These are phyloP conservation scores for Torulaspora maleeae DNA, from an alignment of 805 yeast genomes.

Conservation along the genomic window DNA sequence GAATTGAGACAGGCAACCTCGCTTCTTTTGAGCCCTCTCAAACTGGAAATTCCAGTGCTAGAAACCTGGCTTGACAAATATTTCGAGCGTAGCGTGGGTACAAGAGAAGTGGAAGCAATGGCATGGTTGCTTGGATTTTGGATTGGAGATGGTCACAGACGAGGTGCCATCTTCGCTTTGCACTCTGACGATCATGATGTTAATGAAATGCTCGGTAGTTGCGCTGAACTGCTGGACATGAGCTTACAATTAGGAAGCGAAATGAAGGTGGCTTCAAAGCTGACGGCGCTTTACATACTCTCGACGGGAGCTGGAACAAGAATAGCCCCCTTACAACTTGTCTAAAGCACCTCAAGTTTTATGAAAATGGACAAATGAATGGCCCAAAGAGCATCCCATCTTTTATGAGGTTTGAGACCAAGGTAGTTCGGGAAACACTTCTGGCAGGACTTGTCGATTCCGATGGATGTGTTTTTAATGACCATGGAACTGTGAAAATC, in stretches of 20 bases:
- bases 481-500: neutral
- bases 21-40: neutral
- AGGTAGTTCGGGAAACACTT: neutral
- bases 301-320: slow-evolving; percentile 3
- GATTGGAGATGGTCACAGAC: slow-evolving; percentile 11
- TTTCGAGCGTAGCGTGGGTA: slow-evolving; percentile 3
- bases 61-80: slow-evolving; percentile 1
- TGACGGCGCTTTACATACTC: slow-evolving; percentile 5
- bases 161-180: slow-evolving; percentile 8
- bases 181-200: slow-evolving; percentile 11
- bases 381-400: neutral
- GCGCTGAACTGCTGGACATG: slow-evolving; percentile 10
- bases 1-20: neutral
- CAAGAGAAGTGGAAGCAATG: slow-evolving; percentile 10
- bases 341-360: neutral
- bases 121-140: slow-evolving; percentile 15
- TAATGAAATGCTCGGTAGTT: slow-evolving; percentile 1
- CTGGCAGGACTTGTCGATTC: slow-evolving; percentile 1
- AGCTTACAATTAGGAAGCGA: slow-evolving; percentile 1
- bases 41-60: neutral
- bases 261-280: slow-evolving; percentile 2
- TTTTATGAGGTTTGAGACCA: neutral
- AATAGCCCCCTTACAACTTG: slow-evolving; percentile 2
- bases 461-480: neutral
- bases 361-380: neutral